phyloP scores from a whole-genome alignment of 192 early-diverging fungal species.

The Coemansia guatemalensis region DNA sequence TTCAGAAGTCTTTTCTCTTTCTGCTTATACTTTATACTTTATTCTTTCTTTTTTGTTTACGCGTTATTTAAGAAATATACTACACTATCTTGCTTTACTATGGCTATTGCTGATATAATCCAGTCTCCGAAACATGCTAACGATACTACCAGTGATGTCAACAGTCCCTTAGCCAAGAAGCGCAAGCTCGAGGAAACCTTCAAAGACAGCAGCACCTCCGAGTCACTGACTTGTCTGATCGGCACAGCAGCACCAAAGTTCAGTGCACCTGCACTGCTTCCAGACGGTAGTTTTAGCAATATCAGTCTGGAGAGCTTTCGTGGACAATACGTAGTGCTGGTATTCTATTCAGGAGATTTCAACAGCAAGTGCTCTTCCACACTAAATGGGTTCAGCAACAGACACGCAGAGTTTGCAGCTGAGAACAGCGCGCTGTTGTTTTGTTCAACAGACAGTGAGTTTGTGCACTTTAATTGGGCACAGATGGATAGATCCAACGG shows the following conservation, averaged over 20 bases:
- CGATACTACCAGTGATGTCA: too few relatives aligned
- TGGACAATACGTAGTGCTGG: constrained; percentile 60
- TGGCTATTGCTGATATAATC: too few relatives aligned
- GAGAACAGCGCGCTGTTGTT: constrained; percentile 64
- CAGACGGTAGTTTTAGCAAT: not conserved
- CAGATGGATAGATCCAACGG: constrained; percentile 68
- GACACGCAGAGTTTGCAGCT: constrained; percentile 64
- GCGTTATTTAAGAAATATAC: too few relatives aligned
- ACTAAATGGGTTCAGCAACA: constrained; percentile 77
- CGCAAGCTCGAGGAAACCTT: too few relatives aligned
- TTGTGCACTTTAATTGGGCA: constrained; percentile 79
- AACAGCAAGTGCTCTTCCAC: constrained; percentile 79
- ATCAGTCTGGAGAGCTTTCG: constrained; percentile 7
- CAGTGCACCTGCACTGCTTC: constrained; percentile 8
- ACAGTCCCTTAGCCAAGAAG: too few relatives aligned
- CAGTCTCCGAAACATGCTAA: too few relatives aligned
- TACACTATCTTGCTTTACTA: too few relatives aligned
- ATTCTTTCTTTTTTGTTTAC: too few relatives aligned
- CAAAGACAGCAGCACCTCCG: too few relatives aligned
- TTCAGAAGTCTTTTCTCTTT: too few relatives aligned
- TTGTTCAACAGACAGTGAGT: constrained; percentile 70
- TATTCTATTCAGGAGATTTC: constrained; percentile 89
- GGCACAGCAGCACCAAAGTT: constrained; percentile 13
- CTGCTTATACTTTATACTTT: too few relatives aligned
- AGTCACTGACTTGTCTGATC: not conserved